phyloP scores from a whole-genome alignment of 2,329 filamentous ascomycete genomes.

The Aspergillus ruber region DNA sequence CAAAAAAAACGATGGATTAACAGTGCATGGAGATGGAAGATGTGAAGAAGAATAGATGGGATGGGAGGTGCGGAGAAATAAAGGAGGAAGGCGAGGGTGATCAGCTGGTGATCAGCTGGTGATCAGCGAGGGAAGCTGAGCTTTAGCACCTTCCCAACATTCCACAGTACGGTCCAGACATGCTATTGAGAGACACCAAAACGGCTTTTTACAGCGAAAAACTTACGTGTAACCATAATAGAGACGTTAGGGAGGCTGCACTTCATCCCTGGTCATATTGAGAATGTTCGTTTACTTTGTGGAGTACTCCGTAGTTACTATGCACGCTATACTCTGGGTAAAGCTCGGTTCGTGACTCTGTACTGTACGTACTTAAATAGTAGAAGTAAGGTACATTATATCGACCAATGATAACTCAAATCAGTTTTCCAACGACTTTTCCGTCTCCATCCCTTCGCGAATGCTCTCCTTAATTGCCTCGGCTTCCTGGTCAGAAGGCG shows the following conservation, averaged over 20 bases:
- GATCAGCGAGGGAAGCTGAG: neutral
- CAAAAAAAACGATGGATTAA: slow-evolving; percentile 2
- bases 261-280: neutral
- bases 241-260: no score
- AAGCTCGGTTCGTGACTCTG: no score
- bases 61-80: neutral
- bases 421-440: slow-evolving; percentile 23
- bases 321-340: no score
- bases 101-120: neutral
- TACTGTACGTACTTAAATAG: no score
- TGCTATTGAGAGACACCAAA: neutral
- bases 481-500: slow-evolving; percentile 34
- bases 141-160: neutral
- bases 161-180: neutral
- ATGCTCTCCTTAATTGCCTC: slow-evolving; percentile 31
- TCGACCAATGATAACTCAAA: slow-evolving; percentile 2
- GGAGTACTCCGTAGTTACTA: no score
- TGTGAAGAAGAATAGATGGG: neutral
- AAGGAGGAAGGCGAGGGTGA: slow-evolving; percentile 1
- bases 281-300: neutral
- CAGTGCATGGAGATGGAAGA: slow-evolving; percentile 1
- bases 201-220: no score
- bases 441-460: slow-evolving; percentile 33
- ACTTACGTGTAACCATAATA: no score
- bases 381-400: neutral